Evolutionary conservation across 352 stramenopile species (phyloP).

Genomic region (Pythium rhizo-oryzae): DNA sequence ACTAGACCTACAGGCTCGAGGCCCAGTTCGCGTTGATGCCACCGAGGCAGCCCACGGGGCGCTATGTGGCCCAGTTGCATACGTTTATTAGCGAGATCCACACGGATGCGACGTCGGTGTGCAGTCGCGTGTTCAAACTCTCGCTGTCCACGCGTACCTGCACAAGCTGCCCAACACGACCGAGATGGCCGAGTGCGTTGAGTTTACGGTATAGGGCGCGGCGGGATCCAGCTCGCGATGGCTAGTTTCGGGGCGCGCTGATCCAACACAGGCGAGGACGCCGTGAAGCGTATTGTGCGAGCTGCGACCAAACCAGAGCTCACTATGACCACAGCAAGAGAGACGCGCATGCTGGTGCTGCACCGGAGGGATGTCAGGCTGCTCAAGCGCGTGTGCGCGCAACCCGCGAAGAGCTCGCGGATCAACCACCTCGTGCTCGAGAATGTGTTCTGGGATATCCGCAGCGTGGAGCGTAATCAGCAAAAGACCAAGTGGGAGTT

Average conservation of each 20-base stretch:
- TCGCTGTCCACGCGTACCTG: constrained; percentile 11
- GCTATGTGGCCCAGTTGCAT: constrained; percentile 4
- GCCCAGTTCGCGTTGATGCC: constrained; percentile 20
- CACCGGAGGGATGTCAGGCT: background rate
- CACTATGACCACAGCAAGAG: background rate
- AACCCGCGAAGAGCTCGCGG: background rate
- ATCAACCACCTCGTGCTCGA: constrained; percentile 17
- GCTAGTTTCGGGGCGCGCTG: background rate
- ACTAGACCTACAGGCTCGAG: constrained; percentile 8
- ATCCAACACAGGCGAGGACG: background rate
- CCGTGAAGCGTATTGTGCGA: background rate
- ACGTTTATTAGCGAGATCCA: background rate
- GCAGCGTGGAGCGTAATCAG: background rate
- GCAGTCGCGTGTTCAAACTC: constrained; percentile 8
- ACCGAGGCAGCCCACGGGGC: constrained; percentile 10
- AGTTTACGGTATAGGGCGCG: background rate
- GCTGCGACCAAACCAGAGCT: background rate
- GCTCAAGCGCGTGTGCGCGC: background rate
- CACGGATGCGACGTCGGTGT: background rate
- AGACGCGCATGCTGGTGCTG: constrained; percentile 10
- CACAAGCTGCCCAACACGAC: constrained; percentile 9
- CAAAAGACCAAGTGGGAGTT: constrained; percentile 2
- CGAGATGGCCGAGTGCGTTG: constrained; percentile 10
- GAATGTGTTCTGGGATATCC: background rate
- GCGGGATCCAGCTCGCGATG: constrained; percentile 10